Evolutionary conservation across 352 stramenopile species (phyloP).

Genomic region (Phytophthora melonis): DNA sequence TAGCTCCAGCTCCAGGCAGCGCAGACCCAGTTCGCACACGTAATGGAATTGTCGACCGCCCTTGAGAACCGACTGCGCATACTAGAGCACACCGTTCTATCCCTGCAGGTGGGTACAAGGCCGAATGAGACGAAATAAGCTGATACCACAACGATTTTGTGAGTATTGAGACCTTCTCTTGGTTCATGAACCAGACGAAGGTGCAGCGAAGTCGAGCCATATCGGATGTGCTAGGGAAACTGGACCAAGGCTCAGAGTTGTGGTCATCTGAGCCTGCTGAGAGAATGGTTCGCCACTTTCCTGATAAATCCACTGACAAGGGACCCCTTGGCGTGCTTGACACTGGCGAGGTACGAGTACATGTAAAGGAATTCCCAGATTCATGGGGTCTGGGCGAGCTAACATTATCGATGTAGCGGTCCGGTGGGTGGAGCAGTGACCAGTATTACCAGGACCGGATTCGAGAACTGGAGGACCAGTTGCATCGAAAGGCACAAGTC

Average conservation of each 20-base stretch:
- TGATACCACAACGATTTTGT: neutral
- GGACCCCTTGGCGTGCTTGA: neutral
- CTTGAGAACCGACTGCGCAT: constrained; percentile 39
- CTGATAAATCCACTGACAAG: neutral
- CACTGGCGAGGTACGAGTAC: constrained; percentile 9
- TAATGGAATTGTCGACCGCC: constrained; percentile 31
- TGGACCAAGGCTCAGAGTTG: constrained; percentile 1
- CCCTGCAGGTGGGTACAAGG: constrained; percentile 18
- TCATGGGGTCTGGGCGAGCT: neutral
- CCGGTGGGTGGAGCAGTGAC: constrained; percentile 28
- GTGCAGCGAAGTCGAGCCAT: constrained; percentile 35
- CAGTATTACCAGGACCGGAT: constrained; percentile 35
- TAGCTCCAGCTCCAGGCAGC: constrained; percentile 21
- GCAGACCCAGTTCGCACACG: constrained; percentile 25
- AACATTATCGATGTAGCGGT: constrained; percentile 6
- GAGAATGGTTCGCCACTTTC: neutral
- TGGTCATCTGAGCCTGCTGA: constrained; percentile 7
- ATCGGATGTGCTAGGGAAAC: constrained; percentile 24
- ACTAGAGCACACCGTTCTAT: constrained; percentile 38
- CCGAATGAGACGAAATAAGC: neutral
- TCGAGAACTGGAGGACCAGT: constrained; percentile 38
- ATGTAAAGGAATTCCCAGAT: neutral
- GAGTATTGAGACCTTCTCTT: neutral
- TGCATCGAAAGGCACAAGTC: constrained; percentile 36
- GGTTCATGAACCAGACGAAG: constrained; percentile 23